phyloP scores from a whole-genome alignment of 441 rosid species.

The Gossypium schwendimanii region DNA sequence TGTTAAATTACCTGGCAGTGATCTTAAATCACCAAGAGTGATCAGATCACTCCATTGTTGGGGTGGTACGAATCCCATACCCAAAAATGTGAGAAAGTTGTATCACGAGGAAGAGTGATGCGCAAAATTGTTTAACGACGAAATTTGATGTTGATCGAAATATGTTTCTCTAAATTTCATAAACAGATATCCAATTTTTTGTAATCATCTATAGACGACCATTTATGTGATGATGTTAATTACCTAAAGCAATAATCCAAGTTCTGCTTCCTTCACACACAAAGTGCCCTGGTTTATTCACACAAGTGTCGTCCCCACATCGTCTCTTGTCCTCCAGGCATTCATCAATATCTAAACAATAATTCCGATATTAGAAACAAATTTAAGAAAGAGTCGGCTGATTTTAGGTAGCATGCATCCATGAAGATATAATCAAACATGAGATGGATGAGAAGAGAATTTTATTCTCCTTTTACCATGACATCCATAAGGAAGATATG shows the following conservation, averaged over 20 bases:
- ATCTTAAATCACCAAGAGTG: too few species aligned
- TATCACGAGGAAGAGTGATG: too few species aligned
- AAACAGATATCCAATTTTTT: background rate
- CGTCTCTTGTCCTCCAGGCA: background rate
- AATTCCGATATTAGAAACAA: background rate
- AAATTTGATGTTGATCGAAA: too few species aligned
- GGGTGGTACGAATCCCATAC: too few species aligned
- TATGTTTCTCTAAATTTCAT: too few species aligned
- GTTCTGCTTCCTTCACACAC: background rate
- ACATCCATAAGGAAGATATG: constrained; percentile 24
- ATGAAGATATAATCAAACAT: background rate
- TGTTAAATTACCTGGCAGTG: too few species aligned
- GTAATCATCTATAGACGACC: background rate
- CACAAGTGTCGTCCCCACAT: constrained; percentile 2
- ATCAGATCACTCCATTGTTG: too few species aligned
- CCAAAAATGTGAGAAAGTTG: too few species aligned
- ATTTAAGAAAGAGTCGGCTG: background rate
- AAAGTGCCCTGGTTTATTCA: background rate
- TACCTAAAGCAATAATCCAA: background rate
- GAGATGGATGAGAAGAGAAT: background rate
- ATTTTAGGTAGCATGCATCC: too few species aligned
- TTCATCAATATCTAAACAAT: constrained; percentile 16
- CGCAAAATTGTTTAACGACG: too few species aligned
- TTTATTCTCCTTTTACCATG: constrained; percentile 12
- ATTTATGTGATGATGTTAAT: background rate